phyloP scores from a whole-genome alignment of 768 basidiomycete genomes.

The Sutorius australiensis region DNA sequence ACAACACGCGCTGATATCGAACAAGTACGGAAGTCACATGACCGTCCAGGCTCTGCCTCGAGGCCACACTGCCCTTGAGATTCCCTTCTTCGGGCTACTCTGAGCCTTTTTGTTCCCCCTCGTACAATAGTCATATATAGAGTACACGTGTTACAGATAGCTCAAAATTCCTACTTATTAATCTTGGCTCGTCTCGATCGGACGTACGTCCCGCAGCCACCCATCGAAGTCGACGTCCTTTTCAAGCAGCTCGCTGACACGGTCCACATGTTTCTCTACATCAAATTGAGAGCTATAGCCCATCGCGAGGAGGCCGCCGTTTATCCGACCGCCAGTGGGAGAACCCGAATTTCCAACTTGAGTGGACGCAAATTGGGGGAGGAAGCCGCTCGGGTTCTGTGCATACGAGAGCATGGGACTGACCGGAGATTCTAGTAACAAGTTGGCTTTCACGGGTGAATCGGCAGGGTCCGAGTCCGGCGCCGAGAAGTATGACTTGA shows the following conservation, averaged over 20 bases:
- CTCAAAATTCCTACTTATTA: conserved; percentile 10
- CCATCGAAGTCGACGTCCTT: conserved; percentile 55
- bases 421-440: conserved; percentile 34
- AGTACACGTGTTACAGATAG: conserved; percentile 17
- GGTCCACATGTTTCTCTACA: conserved; percentile 49
- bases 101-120: conserved; percentile 9
- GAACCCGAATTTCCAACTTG: conserved; percentile 23
- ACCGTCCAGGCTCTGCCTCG: conserved; percentile 24
- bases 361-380: conserved; percentile 37
- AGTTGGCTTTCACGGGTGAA: conserved; percentile 22
- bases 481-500: conserved; percentile 37
- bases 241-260: conserved; percentile 52
- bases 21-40: conserved; percentile 30
- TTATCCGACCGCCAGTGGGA: conserved; percentile 13
- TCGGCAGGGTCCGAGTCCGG: conserved; percentile 34
- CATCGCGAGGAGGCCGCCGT: conserved; percentile 34
- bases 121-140: conserved; percentile 14
- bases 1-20: conserved; percentile 36
- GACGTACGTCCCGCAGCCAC: conserved; percentile 45
- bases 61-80: conserved; percentile 27
- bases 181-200: conserved; percentile 27
- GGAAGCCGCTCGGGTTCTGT: conserved; percentile 34
- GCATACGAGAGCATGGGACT: conserved; percentile 34
- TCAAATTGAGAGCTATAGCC: conserved; percentile 59
- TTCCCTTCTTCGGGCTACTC: conserved; percentile 21